A percentile compares a stretch with the other conserved stretches of the same genome.
Conservation (phyloP, 1,284 basidiomycete genomes). For the Naganishia sp. region DNA sequence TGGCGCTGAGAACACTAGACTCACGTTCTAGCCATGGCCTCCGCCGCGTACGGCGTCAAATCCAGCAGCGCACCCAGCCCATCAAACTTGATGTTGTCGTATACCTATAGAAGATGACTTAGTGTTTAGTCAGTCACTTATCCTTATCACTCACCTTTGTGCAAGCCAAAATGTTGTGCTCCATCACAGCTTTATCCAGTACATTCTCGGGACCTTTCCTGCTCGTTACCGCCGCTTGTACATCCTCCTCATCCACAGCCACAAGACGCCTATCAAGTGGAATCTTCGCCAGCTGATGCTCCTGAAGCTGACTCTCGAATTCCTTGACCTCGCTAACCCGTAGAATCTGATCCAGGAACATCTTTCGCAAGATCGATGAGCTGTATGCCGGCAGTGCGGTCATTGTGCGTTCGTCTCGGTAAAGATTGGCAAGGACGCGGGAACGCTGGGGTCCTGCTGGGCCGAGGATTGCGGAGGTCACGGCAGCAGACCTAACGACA, state of each 20-base stretch:
- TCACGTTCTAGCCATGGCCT: constrained; percentile 81
- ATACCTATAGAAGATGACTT: constrained; percentile 59
- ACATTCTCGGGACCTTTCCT: constrained; percentile 72
- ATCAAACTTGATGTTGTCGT: constrained; percentile 89
- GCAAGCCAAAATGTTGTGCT: constrained; percentile 94
- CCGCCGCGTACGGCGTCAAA: constrained; percentile 80
- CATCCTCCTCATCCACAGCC: constrained; percentile 57
- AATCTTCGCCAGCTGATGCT: constrained; percentile 90
- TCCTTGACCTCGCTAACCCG: constrained; percentile 82
- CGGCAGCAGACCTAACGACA: constrained; percentile 71
- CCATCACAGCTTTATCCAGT: constrained; percentile 95
- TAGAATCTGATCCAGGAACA: constrained; percentile 96
- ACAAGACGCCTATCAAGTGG: constrained; percentile 60
- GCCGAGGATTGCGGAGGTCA: constrained; percentile 94
- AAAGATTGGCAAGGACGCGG: constrained; percentile 84
- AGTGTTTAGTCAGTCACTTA: constrained; percentile 36
- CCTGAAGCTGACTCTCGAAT: constrained; percentile 82
- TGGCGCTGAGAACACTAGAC: neutral
- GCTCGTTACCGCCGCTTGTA: constrained; percentile 56
- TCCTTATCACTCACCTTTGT: constrained; percentile 61
- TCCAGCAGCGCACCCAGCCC: constrained; percentile 83
- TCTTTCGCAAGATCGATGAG: constrained; percentile 88
- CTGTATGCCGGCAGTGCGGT: constrained; percentile 55
- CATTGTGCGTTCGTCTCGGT: constrained; percentile 87
- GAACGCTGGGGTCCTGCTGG: constrained; percentile 95